Base-by-base conservation (phyloP, 1,139 yeast genomes). In the Kluyveromyces sp. region DNA sequence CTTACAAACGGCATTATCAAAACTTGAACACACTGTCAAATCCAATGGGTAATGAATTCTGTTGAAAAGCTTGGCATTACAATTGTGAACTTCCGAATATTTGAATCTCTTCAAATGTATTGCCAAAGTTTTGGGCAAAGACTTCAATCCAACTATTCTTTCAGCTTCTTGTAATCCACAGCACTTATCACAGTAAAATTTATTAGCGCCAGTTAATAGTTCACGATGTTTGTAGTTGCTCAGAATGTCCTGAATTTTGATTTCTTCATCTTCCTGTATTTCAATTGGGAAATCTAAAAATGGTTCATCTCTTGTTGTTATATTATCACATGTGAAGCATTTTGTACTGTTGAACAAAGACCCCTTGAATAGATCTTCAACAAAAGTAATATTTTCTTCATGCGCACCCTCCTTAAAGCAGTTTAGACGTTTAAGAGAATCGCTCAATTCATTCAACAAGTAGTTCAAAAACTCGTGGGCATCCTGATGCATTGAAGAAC, bases 391-490 rank as follows among this genome's bases (percentile, higher is more conserved):
- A 75, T 74, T 30, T 68, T n/a, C 8, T 10, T 57, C 10, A 25
- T n/a, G 6, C 64, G 50, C 25, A 41, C 49, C 5, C 45, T 35
- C 6, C 50, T 46, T 7, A 43, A 26, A 6, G 8, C n/a, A 41
- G 29, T 51, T 38, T 26, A 50, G 38, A 7, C 45, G 48, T 47
- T 63, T 61, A 26, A 86, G 66, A 34, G 77, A 73, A 54, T 92
- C 98, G 48, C 89, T 79, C 31, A 87, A 78, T 53, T 82, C 86
- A 65, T 92, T 92, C 45, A 92, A 72, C 54, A 90, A 66, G 59
- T 87, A 90, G 64, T 90, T 90, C 61, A 89, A 75, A 64, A 92
- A 92, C 64, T 92, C 98, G 66, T 92, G 98, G 2, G 98, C 97
- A 70, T 92, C 98, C 62, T 92, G 98, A 64, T 92, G 98, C 96